Conservation (phyloP, 768 basidiomycete genomes). For the Amanita jacksonii region DNA sequence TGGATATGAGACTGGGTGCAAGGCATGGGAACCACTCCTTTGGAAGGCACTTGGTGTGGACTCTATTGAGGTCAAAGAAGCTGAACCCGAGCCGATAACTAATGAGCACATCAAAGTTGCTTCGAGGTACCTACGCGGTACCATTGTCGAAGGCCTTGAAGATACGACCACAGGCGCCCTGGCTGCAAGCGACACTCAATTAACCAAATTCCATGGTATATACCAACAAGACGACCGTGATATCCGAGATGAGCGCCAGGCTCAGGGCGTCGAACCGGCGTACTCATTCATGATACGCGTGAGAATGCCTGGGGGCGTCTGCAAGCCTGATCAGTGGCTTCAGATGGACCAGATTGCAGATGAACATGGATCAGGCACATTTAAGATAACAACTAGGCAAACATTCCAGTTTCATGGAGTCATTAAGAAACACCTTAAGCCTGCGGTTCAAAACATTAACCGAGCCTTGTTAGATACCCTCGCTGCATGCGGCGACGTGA, state of each 20-base stretch:
- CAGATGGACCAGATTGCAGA: constrained; percentile 95
- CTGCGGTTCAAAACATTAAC: constrained; percentile 95
- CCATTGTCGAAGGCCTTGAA: constrained; percentile 84
- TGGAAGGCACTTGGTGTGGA: constrained; percentile 97
- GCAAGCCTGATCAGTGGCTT: constrained; percentile 86
- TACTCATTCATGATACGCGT: constrained; percentile 99
- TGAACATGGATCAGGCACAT: constrained; percentile 85
- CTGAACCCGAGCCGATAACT: constrained; percentile 93
- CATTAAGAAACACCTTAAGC: constrained; percentile 93
- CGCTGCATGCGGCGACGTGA: constrained; percentile 98
- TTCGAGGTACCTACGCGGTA: constrained; percentile 87
- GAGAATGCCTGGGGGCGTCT: constrained; percentile 93
- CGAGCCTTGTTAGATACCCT: constrained; percentile 84
- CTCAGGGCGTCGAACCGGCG: constrained; percentile 89
- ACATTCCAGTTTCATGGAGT: constrained; percentile 99
- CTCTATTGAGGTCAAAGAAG: constrained; percentile 76
- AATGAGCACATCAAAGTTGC: constrained; percentile 99
- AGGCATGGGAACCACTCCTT: constrained; percentile 83
- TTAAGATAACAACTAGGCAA: constrained; percentile 95
- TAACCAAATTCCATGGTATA: constrained; percentile 97
- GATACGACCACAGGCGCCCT: constrained; percentile 51
- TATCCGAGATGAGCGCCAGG: constrained; percentile 92
- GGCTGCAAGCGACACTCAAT: constrained; percentile 81
- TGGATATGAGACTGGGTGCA: constrained; percentile 93
- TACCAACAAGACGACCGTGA: constrained; percentile 98